A percentile compares a stretch with the other conserved stretches of the same genome.
Evolutionary conservation across 306 rosid genomes (phyloP).

Genomic region (Ormosia emarginata): DNA sequence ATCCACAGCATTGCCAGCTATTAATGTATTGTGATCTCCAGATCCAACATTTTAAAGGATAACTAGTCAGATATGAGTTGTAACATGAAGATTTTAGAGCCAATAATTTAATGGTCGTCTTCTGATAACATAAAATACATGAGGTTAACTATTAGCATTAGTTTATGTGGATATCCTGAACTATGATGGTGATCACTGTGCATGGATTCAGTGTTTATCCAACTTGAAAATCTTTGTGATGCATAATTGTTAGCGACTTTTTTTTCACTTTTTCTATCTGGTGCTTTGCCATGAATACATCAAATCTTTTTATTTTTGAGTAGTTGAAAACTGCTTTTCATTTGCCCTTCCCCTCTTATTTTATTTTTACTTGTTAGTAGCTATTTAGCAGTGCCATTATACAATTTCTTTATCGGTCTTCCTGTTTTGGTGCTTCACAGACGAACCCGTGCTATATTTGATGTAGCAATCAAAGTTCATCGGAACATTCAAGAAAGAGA

Average conservation of each 20-base stretch:
- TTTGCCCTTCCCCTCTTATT: background rate
- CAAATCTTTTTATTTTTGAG: background rate
- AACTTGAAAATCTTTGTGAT: background rate
- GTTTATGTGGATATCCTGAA: background rate
- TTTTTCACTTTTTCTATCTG: background rate
- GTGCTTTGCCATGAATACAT: background rate
- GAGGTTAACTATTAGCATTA: background rate
- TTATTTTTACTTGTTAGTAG: background rate
- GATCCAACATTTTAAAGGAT: background rate
- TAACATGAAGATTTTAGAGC: background rate
- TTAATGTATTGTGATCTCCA: background rate
- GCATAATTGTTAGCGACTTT: background rate
- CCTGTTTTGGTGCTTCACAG: slow-evolving; percentile 38
- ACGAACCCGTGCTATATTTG: slow-evolving; percentile 73
- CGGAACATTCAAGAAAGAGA: slow-evolving; percentile 76
- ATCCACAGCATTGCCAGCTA: background rate
- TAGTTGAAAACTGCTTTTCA: background rate
- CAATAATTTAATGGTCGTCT: background rate
- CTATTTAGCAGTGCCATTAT: background rate
- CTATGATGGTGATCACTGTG: background rate
- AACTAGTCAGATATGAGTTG: background rate
- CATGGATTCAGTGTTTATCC: background rate
- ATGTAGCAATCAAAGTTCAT: slow-evolving; percentile 64
- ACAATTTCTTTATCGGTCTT: background rate
- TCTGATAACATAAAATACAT: background rate